Evolutionary conservation across 371 early-diverging fungal species (phyloP), one percentile per base, ranked within the genome.

Genomic region (Catenaria anguillulae): DNA sequence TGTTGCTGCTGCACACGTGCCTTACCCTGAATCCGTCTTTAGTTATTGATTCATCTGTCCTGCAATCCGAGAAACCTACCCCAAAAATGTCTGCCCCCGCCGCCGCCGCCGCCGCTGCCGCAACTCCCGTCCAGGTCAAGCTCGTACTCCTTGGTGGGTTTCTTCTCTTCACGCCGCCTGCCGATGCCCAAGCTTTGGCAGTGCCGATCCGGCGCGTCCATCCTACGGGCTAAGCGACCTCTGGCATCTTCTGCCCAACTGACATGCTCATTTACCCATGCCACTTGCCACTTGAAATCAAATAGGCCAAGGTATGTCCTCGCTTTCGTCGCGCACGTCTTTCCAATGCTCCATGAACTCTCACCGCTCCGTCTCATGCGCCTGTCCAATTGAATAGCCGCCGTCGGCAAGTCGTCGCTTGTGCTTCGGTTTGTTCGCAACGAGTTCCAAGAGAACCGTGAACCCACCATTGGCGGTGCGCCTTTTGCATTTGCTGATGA

Each of bases 401-500:
- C 76, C 54, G 83, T 80, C 33, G 83, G 80, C 34, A 84, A 83
- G 68, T 74, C 78, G 6, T 73, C 74, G 54, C 77, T 90, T 67
- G 97, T 95, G 36, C 84, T 91, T 64, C 88, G 98, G 58, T 95
- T 95, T 71, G 93, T 93, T 56, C 93, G 92, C 73, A 90, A 91
- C 73, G 91, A 92, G 71, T 97, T 93, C 76, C 90, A 93, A 68
- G 96, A 95, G 70, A 92, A 94, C 74, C 87, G 92, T 77, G 97
- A 96, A 71, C 94, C 94, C 65, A 97, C 98, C 48, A 96, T 96
- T 71, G 97, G 97, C 75, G 90, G 89, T 86, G n/a, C n/a, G n/a
- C n/a, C n/a, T n/a, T n/a, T n/a, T n/a, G n/a, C n/a, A 80, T 67
- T 40, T 40, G 40, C 40, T 40, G 5, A 10, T 40, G 5, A 40